These are phyloP conservation scores for Trichoderma gracile DNA, from an alignment of 2,329 filamentous ascomycete species.

Conservation along the genomic window DNA sequence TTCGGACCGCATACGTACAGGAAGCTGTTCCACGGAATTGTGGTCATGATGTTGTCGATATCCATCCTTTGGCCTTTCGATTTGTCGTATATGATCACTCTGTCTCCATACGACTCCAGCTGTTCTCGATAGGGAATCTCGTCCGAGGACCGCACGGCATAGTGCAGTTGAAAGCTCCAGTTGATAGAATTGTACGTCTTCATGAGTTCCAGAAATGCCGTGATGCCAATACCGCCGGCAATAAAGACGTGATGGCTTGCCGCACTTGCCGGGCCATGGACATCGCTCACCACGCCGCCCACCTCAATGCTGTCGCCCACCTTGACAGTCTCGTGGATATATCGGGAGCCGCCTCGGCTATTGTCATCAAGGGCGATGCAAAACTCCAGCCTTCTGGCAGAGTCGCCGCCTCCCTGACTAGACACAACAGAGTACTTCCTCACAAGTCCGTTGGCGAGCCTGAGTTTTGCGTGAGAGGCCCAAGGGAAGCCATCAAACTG, in stretches of 20 bases:
- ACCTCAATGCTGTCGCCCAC: constrained; percentile 54
- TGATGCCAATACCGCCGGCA: constrained; percentile 65
- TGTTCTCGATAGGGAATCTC: constrained; percentile 58
- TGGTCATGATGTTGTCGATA: constrained; percentile 51
- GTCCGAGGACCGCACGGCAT: constrained; percentile 53
- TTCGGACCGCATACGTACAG: constrained; percentile 63
- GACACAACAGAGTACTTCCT: constrained; percentile 62
- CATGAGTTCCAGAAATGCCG: constrained; percentile 59
- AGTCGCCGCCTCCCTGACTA: constrained; percentile 23
- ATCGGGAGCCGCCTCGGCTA: constrained; percentile 62
- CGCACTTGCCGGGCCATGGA: constrained; percentile 44
- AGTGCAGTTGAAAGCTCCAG: constrained; percentile 57
- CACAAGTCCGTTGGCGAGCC: constrained; percentile 56
- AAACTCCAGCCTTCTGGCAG: constrained; percentile 55
- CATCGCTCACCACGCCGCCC: constrained; percentile 51
- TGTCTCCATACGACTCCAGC: constrained; percentile 45
- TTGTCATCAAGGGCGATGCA: constrained; percentile 57
- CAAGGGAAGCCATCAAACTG: constrained; percentile 40
- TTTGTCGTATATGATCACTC: constrained; percentile 55
- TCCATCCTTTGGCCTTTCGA: constrained; percentile 54
- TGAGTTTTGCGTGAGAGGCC: constrained; percentile 59
- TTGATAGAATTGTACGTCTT: constrained; percentile 47
- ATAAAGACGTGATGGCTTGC: constrained; percentile 64
- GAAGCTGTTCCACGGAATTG: constrained; percentile 54
- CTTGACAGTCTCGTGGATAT: constrained; percentile 52